These are phyloP conservation scores for Trametes elegans DNA, from an alignment of 768 basidiomycete genomes.

Conservation along the genomic window DNA sequence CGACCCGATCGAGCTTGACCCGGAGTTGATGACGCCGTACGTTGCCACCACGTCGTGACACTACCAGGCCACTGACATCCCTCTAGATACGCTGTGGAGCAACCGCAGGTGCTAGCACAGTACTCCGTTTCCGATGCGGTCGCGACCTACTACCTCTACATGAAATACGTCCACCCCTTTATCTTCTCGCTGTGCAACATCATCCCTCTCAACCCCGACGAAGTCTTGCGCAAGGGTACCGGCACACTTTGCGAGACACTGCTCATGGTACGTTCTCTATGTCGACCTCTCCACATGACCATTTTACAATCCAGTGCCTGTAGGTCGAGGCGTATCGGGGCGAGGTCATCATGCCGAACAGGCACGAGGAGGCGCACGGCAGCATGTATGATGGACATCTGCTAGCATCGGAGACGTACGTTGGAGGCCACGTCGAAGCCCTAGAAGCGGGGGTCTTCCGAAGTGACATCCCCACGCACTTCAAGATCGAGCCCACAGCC, in stretches of 20 bases:
- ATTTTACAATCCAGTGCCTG: not conserved
- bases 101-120: slow-evolving; percentile 90
- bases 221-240: slow-evolving; percentile 92
- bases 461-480: slow-evolving; percentile 91
- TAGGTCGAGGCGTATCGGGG: slow-evolving; percentile 95
- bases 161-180: slow-evolving; percentile 99
- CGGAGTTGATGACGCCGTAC: slow-evolving; percentile 98
- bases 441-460: slow-evolving; percentile 98
- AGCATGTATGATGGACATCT: slow-evolving; percentile 95
- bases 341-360: slow-evolving; percentile 95
- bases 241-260: slow-evolving; percentile 97
- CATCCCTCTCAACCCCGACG: slow-evolving; percentile 94
- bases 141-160: slow-evolving; percentile 99
- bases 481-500: slow-evolving; percentile 89
- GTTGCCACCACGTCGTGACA: slow-evolving; percentile 34
- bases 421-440: slow-evolving; percentile 98
- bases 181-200: slow-evolving; percentile 99
- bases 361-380: slow-evolving; percentile 90
- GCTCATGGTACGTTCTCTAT: slow-evolving; percentile 72
- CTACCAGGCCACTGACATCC: slow-evolving; percentile 1
- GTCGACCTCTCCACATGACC: not conserved
- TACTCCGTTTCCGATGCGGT: slow-evolving; percentile 99
- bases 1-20: slow-evolving; percentile 94
- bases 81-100: slow-evolving; percentile 88
- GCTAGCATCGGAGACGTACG: slow-evolving; percentile 96